Percentiles rank a stretch among this genome's conserved stretches.
Conservation (phyloP, 805 yeast genomes). For the Metschnikowia picachoensis region DNA sequence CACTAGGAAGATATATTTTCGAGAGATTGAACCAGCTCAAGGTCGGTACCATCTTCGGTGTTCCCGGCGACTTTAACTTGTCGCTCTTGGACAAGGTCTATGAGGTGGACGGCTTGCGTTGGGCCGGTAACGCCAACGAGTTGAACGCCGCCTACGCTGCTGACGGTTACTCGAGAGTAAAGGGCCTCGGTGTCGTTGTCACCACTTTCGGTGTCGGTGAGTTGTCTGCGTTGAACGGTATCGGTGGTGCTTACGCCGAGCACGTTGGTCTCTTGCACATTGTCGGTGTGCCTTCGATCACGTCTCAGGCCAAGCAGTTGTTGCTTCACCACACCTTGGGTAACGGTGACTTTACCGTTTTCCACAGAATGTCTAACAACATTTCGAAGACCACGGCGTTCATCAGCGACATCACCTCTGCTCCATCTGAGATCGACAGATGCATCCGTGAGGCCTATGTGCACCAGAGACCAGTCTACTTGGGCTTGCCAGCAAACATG, state of each 20-base stretch:
- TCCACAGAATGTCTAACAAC: slow-evolving; percentile 72
- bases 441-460: slow-evolving; percentile 68
- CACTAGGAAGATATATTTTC: slow-evolving; percentile 74
- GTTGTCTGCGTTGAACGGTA: slow-evolving; percentile 76
- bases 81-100: slow-evolving; percentile 67
- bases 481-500: slow-evolving; percentile 80
- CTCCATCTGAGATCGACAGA: slow-evolving; percentile 70
- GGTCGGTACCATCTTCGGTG: slow-evolving; percentile 70
- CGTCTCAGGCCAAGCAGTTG: slow-evolving; percentile 68
- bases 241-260: slow-evolving; percentile 87
- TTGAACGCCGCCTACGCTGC: slow-evolving; percentile 86
- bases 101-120: slow-evolving; percentile 70
- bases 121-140: slow-evolving; percentile 92
- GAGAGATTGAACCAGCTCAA: slow-evolving; percentile 73
- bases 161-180: slow-evolving; percentile 82
- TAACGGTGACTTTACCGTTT: slow-evolving; percentile 76
- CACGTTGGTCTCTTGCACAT: slow-evolving; percentile 82
- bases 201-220: slow-evolving; percentile 94
- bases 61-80: slow-evolving; percentile 81
- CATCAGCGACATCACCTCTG: slow-evolving; percentile 59
- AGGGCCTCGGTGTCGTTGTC: slow-evolving; percentile 67
- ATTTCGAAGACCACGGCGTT: slow-evolving; percentile 65
- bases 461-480: slow-evolving; percentile 75
- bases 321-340: slow-evolving; percentile 81
- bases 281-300: slow-evolving; percentile 80